Evolutionary conservation across 2,329 filamentous ascomycete species (phyloP).

Genomic region (Trichoderma citrinoviride): DNA sequence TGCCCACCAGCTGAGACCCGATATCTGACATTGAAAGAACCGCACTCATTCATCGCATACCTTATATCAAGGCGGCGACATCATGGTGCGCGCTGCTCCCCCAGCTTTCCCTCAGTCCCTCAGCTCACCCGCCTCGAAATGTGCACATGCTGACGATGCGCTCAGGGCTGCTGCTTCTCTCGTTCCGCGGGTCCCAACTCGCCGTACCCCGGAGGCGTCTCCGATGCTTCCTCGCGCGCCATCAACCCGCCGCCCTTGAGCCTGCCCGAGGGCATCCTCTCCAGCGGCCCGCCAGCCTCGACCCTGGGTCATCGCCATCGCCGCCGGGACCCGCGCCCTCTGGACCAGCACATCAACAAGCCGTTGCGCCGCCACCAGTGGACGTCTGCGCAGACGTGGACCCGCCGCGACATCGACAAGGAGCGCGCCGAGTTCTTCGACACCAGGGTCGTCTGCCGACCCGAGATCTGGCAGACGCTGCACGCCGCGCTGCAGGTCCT

Average conservation of each 20-base stretch:
- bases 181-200: conserved; percentile 51
- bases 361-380: conserved; percentile 66
- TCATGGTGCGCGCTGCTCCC: background rate
- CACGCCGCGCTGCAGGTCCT: conserved; percentile 65
- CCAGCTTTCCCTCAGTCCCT: background rate
- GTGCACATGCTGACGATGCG: conserved; percentile 24
- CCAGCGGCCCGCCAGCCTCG: conserved; percentile 21
- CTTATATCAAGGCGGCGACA: background rate
- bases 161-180: conserved; percentile 59
- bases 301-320: conserved; percentile 30
- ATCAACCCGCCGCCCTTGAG: conserved; percentile 47
- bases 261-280: conserved; percentile 32
- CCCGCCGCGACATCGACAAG: conserved; percentile 61
- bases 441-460: conserved; percentile 73
- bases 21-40: background rate
- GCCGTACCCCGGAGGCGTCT: conserved; percentile 50
- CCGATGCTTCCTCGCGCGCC: conserved; percentile 52
- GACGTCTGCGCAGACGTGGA: conserved; percentile 66
- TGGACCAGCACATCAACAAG: conserved; percentile 66
- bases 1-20: conserved; percentile 1
- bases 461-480: conserved; percentile 79
- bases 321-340: conserved; percentile 41
- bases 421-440: conserved; percentile 88
- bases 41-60: background rate
- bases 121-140: background rate